Percentiles rank a stretch among this genome's conserved stretches.
phyloP scores from a whole-genome alignment of 768 basidiomycete genomes.

The Mycena vulgaris region DNA sequence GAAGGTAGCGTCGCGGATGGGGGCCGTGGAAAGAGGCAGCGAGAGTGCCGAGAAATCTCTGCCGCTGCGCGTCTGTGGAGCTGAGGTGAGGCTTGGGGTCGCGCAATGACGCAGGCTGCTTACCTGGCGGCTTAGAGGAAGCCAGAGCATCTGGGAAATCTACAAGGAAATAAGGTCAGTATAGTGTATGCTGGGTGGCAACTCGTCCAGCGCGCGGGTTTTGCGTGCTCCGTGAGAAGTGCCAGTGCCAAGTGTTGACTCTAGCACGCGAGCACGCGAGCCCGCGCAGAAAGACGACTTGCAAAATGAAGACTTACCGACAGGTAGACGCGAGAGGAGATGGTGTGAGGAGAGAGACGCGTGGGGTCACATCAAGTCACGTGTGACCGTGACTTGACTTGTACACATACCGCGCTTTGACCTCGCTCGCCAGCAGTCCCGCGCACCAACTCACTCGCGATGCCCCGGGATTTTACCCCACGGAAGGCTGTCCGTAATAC shows the following conservation, averaged over 20 bases:
- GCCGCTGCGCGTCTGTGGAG: conserved; percentile 12
- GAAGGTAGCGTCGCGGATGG: no score
- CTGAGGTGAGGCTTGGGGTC: neutral
- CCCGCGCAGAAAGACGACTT: no score
- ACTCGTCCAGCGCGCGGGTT: neutral
- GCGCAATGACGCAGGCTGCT: neutral
- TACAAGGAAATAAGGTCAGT: neutral
- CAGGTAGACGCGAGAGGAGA: no score
- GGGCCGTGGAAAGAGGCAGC: neutral
- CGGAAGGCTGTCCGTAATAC: no score
- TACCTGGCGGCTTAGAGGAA: neutral
- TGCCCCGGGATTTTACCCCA: no score
- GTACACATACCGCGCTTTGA: no score
- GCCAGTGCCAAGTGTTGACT: conserved; percentile 8
- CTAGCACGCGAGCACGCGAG: neutral
- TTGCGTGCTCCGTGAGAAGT: neutral
- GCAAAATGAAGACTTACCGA: no score
- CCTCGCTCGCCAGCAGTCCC: no score
- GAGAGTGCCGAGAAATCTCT: neutral
- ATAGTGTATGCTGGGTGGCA: neutral
- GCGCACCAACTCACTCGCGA: no score
- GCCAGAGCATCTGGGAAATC: neutral
- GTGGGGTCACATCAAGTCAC: no score
- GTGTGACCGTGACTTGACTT: no score
- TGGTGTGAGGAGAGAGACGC: no score